These are phyloP conservation scores for Takakia lepidozioides DNA, from an alignment of 225 moss, liverwort and hornwort genomes.

Conservation along the genomic window DNA sequence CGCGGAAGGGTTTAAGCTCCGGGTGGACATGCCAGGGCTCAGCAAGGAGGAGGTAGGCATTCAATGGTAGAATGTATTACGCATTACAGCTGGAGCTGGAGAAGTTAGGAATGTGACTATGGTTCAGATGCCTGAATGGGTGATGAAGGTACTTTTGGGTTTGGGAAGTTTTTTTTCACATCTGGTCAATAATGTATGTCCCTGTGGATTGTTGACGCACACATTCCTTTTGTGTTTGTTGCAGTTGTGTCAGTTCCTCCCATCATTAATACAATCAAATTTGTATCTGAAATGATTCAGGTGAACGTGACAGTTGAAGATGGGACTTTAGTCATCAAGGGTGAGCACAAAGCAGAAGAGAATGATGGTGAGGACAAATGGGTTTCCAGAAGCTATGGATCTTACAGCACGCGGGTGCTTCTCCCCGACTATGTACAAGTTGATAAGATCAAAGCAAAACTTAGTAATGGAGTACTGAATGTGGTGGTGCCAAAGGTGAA, in stretches of 20 bases:
- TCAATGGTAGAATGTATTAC: no score
- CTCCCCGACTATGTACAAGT: constrained; percentile 50
- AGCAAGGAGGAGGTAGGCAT: constrained; percentile 36
- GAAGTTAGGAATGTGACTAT: no score
- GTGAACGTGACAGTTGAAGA: constrained; percentile 66
- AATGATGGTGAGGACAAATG: constrained; percentile 26
- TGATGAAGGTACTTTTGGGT: no score
- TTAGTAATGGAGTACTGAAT: constrained; percentile 66
- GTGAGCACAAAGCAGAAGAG: constrained; percentile 33
- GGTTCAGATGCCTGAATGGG: no score
- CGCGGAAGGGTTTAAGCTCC: constrained; percentile 21
- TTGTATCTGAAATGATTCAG: no score
- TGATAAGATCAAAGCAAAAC: constrained; percentile 56
- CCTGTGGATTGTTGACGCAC: no score
- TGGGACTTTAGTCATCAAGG: constrained; percentile 48
- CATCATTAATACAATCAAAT: no score
- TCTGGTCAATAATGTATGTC: no score
- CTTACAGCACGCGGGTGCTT: constrained; percentile 29
- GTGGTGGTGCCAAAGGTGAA: constrained; percentile 51
- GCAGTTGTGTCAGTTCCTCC: no score
- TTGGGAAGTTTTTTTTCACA: no score
- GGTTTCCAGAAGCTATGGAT: constrained; percentile 24
- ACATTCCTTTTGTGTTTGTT: no score
- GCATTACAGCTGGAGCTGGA: no score
- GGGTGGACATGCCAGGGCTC: constrained; percentile 34